phyloP scores from a whole-genome alignment of 805 yeast species.

The Saccharomycopsis sp. region DNA sequence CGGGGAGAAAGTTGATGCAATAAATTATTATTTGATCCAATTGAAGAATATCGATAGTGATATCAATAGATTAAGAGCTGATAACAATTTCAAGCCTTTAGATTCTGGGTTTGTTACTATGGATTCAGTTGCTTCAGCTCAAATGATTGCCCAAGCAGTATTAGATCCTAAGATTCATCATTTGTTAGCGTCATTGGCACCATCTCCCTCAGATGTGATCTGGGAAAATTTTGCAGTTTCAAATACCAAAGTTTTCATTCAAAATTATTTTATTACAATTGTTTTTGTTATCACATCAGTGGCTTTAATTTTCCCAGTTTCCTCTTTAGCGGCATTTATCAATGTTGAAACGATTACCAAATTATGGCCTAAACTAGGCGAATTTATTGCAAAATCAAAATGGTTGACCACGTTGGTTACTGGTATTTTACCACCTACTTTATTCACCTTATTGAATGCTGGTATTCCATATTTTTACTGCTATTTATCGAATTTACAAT shows the following conservation, averaged over 20 bases:
- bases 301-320: conserved; percentile 46
- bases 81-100: conserved; percentile 32
- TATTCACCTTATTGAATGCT: conserved; percentile 48
- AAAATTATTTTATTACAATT: conserved; percentile 36
- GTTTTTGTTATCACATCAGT: conserved; percentile 43
- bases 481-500: conserved; percentile 44
- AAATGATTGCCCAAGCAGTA: conserved; percentile 93
- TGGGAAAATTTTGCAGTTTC: conserved; percentile 81
- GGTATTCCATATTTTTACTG: conserved; percentile 49
- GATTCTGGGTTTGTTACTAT: conserved; percentile 80
- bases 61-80: conserved; percentile 31
- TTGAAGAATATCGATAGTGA: conserved; percentile 33
- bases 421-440: conserved; percentile 55
- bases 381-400: conserved; percentile 42
- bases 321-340: conserved; percentile 49
- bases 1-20: conserved; percentile 29
- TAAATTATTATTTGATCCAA: conserved; percentile 31
- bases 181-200: conserved; percentile 77
- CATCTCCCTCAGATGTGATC: conserved; percentile 90
- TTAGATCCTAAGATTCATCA: conserved; percentile 83
- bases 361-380: conserved; percentile 54
- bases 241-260: conserved; percentile 20
- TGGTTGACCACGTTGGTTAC: conserved; percentile 50
- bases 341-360: conserved; percentile 49
- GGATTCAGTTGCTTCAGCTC: conserved; percentile 94